Evolutionary conservation across 257 asterid genomes (phyloP).

Genomic region (Henckelia pumila): DNA sequence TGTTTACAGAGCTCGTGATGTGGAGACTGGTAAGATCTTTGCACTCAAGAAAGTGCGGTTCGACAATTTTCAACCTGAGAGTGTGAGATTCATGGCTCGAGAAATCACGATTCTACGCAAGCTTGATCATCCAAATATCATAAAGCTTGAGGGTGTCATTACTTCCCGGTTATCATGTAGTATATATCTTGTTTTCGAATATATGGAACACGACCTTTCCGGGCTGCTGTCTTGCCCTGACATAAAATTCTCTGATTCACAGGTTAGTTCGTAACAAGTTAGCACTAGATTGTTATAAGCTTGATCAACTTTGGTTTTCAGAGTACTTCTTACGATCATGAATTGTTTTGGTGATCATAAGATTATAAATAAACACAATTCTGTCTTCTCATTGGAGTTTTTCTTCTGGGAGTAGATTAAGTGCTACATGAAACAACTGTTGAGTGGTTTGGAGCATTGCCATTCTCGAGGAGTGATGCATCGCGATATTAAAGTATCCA

Average conservation of each 20-base stretch:
- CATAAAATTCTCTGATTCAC: constrained; percentile 55
- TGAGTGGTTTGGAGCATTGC: constrained; percentile 60
- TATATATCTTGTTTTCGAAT: constrained; percentile 58
- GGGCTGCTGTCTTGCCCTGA: constrained; percentile 52
- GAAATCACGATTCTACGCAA: constrained; percentile 46
- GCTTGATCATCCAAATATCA: constrained; percentile 46
- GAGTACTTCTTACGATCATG: neutral
- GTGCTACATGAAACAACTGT: constrained; percentile 50
- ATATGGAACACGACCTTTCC: constrained; percentile 71
- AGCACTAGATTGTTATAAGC: neutral
- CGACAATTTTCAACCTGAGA: constrained; percentile 48
- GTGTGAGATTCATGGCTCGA: constrained; percentile 51
- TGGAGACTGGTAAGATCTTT: constrained; percentile 33
- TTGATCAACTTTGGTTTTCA: neutral
- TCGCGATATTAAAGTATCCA: constrained; percentile 59
- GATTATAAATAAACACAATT: neutral
- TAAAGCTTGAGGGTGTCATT: constrained; percentile 38
- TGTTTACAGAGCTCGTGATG: constrained; percentile 45
- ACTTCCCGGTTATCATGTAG: constrained; percentile 44
- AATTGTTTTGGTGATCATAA: neutral
- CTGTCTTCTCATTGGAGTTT: constrained; percentile 5
- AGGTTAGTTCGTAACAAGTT: constrained; percentile 33
- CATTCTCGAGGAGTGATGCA: constrained; percentile 53
- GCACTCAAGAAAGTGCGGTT: constrained; percentile 52
- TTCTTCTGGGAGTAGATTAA: constrained; percentile 36